phyloP scores from a whole-genome alignment of 129 eudicot species.

The Flaveria trinervia region DNA sequence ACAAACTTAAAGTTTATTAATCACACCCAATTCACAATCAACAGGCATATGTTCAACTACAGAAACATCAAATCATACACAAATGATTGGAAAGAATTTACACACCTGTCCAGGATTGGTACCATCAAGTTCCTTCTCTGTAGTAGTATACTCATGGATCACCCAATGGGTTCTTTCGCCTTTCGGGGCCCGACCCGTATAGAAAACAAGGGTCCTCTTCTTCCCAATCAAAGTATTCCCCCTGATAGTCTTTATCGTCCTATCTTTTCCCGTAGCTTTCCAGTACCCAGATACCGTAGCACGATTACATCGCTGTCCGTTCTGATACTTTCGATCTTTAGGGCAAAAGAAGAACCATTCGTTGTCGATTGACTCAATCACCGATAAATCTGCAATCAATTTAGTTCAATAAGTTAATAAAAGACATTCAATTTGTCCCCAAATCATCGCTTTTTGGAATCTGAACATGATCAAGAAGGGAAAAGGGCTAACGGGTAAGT shows the following conservation, averaged over 20 bases:
- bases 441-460: background rate
- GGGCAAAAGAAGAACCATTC: conserved; percentile 95
- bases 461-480: background rate
- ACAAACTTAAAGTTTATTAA: background rate
- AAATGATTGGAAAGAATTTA: background rate
- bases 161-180: conserved; percentile 86
- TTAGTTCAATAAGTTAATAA: background rate
- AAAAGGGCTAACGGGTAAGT: conserved; percentile 56
- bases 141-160: conserved; percentile 80
- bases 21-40: too few relatives aligned
- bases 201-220: conserved; percentile 80
- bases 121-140: conserved; percentile 71
- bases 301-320: conserved; percentile 70
- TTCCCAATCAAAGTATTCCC: conserved; percentile 62
- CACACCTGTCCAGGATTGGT: conserved; percentile 86
- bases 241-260: conserved; percentile 54
- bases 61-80: background rate
- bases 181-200: conserved; percentile 81
- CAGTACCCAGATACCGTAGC: conserved; percentile 81
- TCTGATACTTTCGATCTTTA: conserved; percentile 80
- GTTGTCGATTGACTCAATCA: conserved; percentile 59
- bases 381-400: conserved; percentile 58
- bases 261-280: conserved; percentile 90
- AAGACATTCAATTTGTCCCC: background rate
- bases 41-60: background rate